Evolutionary conservation across 2,329 filamentous ascomycete genomes (phyloP).

Genomic region (Paecilomyces sp.): DNA sequence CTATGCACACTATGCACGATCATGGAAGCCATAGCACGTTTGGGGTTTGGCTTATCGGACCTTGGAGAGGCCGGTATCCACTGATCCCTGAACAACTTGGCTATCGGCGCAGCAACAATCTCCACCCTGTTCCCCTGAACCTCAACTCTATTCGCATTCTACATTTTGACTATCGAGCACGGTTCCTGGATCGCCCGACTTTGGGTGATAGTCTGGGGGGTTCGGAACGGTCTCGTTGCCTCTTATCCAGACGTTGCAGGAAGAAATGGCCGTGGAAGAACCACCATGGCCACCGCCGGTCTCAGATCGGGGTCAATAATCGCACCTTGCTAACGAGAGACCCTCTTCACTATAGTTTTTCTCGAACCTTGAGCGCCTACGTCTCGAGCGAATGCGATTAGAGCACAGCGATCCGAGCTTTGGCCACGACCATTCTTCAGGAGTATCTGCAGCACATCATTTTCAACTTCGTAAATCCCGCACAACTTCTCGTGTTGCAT

Average conservation of each 20-base stretch:
- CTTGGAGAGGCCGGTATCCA: background rate
- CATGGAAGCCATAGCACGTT: background rate
- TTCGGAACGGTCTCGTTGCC: background rate
- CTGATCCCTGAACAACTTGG: background rate
- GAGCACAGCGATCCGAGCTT: conserved; percentile 22
- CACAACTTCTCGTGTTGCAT: conserved; percentile 3
- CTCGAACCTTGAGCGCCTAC: conserved; percentile 34
- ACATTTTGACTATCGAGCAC: background rate
- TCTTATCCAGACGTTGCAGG: background rate
- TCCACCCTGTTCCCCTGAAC: background rate
- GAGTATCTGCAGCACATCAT: conserved; percentile 8
- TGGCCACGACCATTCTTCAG: conserved; percentile 11
- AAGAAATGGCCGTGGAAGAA: background rate
- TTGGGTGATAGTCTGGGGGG: background rate
- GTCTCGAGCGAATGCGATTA: conserved; percentile 23
- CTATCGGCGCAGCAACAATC: background rate
- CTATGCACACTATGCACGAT: background rate
- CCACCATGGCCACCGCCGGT: background rate
- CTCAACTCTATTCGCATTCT: background rate
- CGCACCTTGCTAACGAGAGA: conserved; percentile 7
- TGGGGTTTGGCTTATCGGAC: background rate
- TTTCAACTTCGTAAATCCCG: conserved; percentile 12
- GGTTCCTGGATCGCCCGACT: background rate
- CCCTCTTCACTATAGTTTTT: conserved; percentile 25
- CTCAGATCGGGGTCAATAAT: background rate